These are phyloP conservation scores for Nannizziopsis arthrosporioides DNA, from an alignment of 2,329 filamentous ascomycete species.

Conservation along the genomic window DNA sequence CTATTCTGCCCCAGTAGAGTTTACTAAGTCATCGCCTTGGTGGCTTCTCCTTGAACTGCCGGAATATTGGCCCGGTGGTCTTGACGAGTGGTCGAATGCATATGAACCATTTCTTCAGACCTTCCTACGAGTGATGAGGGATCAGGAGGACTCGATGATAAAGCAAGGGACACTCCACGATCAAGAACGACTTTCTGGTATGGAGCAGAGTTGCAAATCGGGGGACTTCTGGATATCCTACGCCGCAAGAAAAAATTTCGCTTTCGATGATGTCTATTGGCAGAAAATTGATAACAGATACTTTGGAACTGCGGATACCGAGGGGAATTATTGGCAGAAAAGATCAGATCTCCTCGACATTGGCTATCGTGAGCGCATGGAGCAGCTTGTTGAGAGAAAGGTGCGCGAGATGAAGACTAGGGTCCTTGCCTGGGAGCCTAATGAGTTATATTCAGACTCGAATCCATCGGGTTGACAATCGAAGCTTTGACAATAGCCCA, in stretches of 20 bases:
- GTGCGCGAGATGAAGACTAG: constrained; percentile 4
- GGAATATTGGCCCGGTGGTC: constrained; percentile 17
- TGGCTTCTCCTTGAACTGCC: constrained; percentile 19
- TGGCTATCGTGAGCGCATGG: constrained; percentile 4
- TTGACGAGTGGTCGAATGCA: constrained; percentile 19
- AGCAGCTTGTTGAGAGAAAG: constrained; percentile 7
- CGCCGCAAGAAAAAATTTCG: constrained; percentile 17
- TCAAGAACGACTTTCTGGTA: constrained; percentile 16
- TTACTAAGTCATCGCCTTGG: constrained; percentile 18
- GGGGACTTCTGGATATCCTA: constrained; percentile 18
- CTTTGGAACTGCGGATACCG: not conserved
- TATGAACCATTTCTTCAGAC: constrained; percentile 19
- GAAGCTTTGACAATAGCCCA: too few relatives aligned
- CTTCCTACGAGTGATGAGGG: constrained; percentile 19
- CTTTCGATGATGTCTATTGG: constrained; percentile 17
- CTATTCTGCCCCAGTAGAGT: constrained; percentile 18
- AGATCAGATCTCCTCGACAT: constrained; percentile 6
- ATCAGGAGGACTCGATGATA: constrained; percentile 16
- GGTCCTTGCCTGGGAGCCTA: not conserved
- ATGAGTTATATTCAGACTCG: too few relatives aligned
- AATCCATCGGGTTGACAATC: too few relatives aligned
- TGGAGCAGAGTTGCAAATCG: constrained; percentile 17
- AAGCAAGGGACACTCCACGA: constrained; percentile 11
- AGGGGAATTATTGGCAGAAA: not conserved
- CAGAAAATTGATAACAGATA: constrained; percentile 2